Conservation (phyloP, 2,329 filamentous ascomycete species). For the Cercospora sesami region DNA sequence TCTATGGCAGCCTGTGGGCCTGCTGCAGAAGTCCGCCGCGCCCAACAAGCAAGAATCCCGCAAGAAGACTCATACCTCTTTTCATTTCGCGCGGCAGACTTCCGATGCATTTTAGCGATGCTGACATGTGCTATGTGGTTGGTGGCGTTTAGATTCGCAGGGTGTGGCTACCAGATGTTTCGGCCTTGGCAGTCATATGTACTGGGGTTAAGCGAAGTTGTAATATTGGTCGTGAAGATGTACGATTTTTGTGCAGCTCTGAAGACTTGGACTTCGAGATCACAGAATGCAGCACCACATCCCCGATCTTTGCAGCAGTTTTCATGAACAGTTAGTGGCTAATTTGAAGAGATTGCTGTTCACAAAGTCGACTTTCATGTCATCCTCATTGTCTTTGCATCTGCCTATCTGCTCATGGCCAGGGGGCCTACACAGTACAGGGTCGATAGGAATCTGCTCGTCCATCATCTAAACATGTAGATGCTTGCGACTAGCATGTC, state of each 20-base stretch:
- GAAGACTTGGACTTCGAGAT: neutral
- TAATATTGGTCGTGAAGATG: neutral
- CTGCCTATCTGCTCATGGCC: neutral
- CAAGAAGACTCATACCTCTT: neutral
- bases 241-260: neutral
- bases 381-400: neutral
- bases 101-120: neutral
- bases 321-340: neutral
- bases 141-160: neutral
- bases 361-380: neutral
- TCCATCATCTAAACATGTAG: neutral
- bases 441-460: neutral
- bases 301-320: neutral
- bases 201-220: neutral
- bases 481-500: neutral
- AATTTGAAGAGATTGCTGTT: neutral
- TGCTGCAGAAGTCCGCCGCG: neutral
- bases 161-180: neutral
- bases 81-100: neutral
- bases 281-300: neutral
- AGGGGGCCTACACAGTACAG: neutral
- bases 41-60: neutral
- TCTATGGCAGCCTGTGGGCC: neutral
- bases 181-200: neutral
- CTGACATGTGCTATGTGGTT: neutral